phyloP scores from a whole-genome alignment of 75 land plant species.

The Selaginella tamariscina region DNA sequence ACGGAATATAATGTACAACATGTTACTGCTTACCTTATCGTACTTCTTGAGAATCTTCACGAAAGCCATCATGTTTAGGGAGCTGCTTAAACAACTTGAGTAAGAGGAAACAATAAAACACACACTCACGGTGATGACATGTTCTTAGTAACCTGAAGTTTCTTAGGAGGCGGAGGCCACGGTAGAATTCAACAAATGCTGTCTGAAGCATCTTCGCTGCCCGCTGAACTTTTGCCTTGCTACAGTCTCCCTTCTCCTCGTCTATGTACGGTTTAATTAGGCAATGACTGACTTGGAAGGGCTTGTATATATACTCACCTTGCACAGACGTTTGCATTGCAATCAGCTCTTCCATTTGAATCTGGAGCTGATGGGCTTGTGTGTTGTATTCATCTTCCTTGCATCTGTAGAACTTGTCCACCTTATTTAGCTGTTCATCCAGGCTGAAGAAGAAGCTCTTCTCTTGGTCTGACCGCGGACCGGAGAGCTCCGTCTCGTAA shows the following conservation, averaged over 20 bases:
- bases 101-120: background rate
- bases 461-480: slow-evolving; percentile 10
- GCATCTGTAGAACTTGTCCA: slow-evolving; percentile 52
- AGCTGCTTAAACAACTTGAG: slow-evolving; percentile 18
- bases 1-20: background rate
- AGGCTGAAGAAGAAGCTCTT: slow-evolving; percentile 38
- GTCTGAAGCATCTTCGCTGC: slow-evolving; percentile 27
- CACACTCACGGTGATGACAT: too few species aligned
- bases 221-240: slow-evolving; percentile 18
- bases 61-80: slow-evolving; percentile 31
- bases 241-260: background rate
- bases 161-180: slow-evolving; percentile 30
- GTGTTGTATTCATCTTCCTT: slow-evolving; percentile 66
- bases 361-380: slow-evolving; percentile 43
- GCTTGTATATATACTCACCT: slow-evolving; percentile 5
- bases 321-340: background rate
- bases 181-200: slow-evolving; percentile 31
- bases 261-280: slow-evolving; percentile 2
- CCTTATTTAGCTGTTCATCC: slow-evolving; percentile 63
- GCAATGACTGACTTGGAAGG: slow-evolving; percentile 9
- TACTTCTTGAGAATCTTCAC: slow-evolving; percentile 38
- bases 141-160: slow-evolving; percentile 32
- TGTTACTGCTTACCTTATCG: slow-evolving; percentile 27
- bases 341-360: slow-evolving; percentile 44
- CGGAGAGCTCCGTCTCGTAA: slow-evolving; percentile 23